A percentile compares a stretch with the other conserved stretches of the same genome.
These are phyloP conservation scores for Candida lessepsii DNA, from an alignment of 805 yeast genomes.

Conservation along the genomic window DNA sequence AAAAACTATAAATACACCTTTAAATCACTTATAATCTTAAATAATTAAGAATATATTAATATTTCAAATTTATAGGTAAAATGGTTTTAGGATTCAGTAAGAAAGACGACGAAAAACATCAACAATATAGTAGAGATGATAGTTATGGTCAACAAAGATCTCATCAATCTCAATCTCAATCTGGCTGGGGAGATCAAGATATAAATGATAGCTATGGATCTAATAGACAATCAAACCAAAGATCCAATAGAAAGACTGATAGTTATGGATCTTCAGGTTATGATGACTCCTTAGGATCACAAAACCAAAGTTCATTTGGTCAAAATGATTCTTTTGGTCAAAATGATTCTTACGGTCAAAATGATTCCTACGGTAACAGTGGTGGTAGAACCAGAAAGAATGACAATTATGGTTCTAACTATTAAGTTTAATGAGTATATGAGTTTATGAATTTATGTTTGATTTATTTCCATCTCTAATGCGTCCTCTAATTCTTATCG, in stretches of 20 bases:
- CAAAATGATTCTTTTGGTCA: not conserved
- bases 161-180: not conserved
- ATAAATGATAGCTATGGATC: slow-evolving; percentile 15
- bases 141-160: not conserved
- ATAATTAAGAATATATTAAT: too few species aligned
- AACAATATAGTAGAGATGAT: not conserved
- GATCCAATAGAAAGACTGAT: not conserved
- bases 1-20: slow-evolving; percentile 1
- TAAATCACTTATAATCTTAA: too few species aligned
- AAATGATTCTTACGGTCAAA: not conserved
- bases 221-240: too few species aligned
- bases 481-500: too few species aligned
- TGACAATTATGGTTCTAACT: slow-evolving; percentile 17
- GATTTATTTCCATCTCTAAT: slow-evolving; percentile 13
- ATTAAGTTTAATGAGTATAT: not conserved
- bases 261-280: slow-evolving; percentile 15
- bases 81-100: slow-evolving; percentile 9
- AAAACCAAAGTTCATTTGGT: slow-evolving; percentile 10
- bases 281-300: slow-evolving; percentile 23
- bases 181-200: not conserved
- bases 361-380: not conserved
- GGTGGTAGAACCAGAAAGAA: not conserved
- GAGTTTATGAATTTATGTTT: slow-evolving; percentile 10
- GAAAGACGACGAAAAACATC: slow-evolving; percentile 5
- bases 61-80: too few species aligned